Evolutionary conservation across 2,329 filamentous ascomycete genomes (phyloP), one percentile per base, ranked within the genome.

Genomic region (Pyrenochaeta sp.): DNA sequence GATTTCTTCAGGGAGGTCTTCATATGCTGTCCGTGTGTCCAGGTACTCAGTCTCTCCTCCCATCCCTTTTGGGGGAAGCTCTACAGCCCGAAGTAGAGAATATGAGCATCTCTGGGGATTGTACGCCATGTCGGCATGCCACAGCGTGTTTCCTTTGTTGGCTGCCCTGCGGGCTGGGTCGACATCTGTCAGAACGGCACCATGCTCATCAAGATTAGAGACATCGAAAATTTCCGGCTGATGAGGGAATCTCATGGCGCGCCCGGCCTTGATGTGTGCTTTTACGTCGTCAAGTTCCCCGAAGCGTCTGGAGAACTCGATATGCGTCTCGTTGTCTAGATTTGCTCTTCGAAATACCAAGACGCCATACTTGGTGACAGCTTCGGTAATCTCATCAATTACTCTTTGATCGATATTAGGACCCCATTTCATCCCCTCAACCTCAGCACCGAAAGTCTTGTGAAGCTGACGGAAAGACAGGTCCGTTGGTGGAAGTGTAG

Each of bases 281-380:
- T 63, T 73, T 20, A 81, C 72, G 54, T 81, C 75, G 63, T 84
- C 81, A 0, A 83, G 73, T n/a, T 80, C 77, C n/a, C 81, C 82
- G 44, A 84, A 77, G 1, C 68, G 69, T 2, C 58, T 53, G 9
- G 77, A 74, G 54, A 84, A 80, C 6, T 68, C 67, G 24, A 83
- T 71, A 53, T 84, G 81, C 9, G 14, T n/a, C 1, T 63, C 48
- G 4, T 69, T 70, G 56, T 83, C 80, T 39, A 84, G 66, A 10
- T 69, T 67, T 1, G 81, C 79, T 7, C 72, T 56, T 21, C 78
- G 77, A 57, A 82, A 76, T 14, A 81, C 74, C 26, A 73, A 67
- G 14, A 81, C 74, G 13, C 79, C 80, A 50, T 82, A 79, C 76
- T 30, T 28, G 26, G 3, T 8, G n/a, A 39, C 8, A n/a, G n/a